Conservation (phyloP, 192 early-diverging fungal genomes). For the Chytriomyces confervae region DNA sequence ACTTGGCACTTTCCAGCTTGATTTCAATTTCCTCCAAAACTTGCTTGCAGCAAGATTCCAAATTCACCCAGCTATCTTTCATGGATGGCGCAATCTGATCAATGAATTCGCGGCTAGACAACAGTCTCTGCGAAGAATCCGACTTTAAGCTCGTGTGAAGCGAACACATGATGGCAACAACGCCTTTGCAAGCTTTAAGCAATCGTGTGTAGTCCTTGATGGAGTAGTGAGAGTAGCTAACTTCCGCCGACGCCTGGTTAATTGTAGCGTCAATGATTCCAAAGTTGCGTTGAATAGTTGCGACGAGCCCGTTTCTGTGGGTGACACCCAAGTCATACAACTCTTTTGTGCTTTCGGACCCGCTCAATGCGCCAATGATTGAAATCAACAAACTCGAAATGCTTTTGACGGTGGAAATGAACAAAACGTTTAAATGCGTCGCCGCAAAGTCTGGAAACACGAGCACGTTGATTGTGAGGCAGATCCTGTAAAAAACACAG, state of each 20-base stretch:
- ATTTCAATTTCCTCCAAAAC: conserved; percentile 2
- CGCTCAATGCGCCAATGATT: not conserved
- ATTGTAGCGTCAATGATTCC: conserved; percentile 23
- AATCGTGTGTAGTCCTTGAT: conserved; percentile 29
- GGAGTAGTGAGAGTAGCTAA: conserved; percentile 25
- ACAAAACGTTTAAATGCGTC: conserved; percentile 3
- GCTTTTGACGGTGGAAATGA: not conserved
- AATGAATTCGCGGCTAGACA: conserved; percentile 23
- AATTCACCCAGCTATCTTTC: not conserved
- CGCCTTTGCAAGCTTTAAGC: not conserved
- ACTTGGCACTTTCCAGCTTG: not conserved
- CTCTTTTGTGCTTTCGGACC: conserved; percentile 16
- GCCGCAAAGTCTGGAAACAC: conserved; percentile 36
- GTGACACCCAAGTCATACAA: not conserved
- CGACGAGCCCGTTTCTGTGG: conserved; percentile 4
- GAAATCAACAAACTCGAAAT: conserved; percentile 10
- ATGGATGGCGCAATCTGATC: conserved; percentile 15
- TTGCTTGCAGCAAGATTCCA: not conserved
- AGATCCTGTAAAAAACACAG: not conserved
- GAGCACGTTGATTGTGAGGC: conserved; percentile 22
- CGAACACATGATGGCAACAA: conserved; percentile 23
- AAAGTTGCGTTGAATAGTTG: conserved; percentile 7
- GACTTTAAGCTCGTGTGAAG: conserved; percentile 18
- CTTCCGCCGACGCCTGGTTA: conserved; percentile 33
- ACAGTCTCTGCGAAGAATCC: not conserved